These are phyloP conservation scores for Malassezia nana DNA, from an alignment of 1,284 basidiomycete genomes.

Conservation along the genomic window DNA sequence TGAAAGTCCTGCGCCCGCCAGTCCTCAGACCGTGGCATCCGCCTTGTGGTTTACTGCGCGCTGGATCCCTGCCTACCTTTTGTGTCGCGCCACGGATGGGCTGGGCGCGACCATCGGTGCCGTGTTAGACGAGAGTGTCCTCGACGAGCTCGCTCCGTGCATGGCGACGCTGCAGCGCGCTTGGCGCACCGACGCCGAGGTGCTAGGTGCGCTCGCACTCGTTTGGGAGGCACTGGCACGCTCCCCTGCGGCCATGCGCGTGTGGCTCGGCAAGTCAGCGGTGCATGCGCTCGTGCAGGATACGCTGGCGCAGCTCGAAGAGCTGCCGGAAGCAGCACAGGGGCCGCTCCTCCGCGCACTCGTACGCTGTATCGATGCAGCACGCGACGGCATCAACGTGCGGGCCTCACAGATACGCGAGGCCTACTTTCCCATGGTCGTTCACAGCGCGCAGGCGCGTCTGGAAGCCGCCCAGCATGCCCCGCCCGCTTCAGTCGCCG, in stretches of 20 bases:
- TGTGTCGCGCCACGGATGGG: no score
- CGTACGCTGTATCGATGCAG: constrained; percentile 35
- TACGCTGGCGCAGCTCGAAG: constrained; percentile 21
- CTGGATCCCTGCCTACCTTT: constrained; percentile 37
- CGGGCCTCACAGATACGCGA: constrained; percentile 12
- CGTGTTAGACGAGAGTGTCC: constrained; percentile 23
- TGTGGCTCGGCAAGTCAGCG: constrained; percentile 23
- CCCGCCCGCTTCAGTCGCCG: background rate
- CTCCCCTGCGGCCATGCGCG: constrained; percentile 29
- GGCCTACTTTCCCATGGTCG: constrained; percentile 22
- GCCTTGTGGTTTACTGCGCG: constrained; percentile 36
- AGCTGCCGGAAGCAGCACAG: constrained; percentile 33
- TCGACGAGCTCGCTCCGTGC: constrained; percentile 23
- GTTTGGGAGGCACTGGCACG: constrained; percentile 25
- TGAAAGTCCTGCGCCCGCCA: constrained; percentile 21
- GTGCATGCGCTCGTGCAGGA: constrained; percentile 31
- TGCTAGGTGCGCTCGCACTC: constrained; percentile 27
- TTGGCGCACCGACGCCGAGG: constrained; percentile 37
- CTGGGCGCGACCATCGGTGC: constrained; percentile 11
- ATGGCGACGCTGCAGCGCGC: constrained; percentile 19
- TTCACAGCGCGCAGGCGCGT: constrained; percentile 14
- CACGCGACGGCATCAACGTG: constrained; percentile 12
- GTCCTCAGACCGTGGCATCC: constrained; percentile 37
- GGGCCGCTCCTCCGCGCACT: constrained; percentile 29
- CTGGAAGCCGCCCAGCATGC: constrained; percentile 4